These are phyloP conservation scores for Ceriops decandra DNA, from an alignment of 345 rosid genomes.

Conservation along the genomic window DNA sequence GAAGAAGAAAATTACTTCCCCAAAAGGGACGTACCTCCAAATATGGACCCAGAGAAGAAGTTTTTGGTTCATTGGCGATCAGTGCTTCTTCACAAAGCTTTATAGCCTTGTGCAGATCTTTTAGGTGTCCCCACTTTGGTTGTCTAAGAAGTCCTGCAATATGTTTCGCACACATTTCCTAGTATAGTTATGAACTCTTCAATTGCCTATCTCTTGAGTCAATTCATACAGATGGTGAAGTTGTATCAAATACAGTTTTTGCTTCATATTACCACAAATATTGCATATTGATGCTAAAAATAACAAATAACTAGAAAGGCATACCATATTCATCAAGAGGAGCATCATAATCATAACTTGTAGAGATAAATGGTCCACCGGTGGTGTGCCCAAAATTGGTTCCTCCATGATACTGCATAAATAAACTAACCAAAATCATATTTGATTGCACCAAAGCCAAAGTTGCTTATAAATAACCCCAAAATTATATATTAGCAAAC, in stretches of 20 bases:
- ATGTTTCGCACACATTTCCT: conserved; percentile 6
- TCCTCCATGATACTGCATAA: conserved; percentile 85
- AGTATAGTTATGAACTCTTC: too few species aligned
- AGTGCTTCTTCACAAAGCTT: conserved; percentile 82
- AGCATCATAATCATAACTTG: conserved; percentile 96
- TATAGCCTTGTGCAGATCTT: conserved; percentile 81
- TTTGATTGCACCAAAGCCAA: not conserved
- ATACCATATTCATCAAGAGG: conserved; percentile 95
- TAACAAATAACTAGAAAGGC: conserved; percentile 3
- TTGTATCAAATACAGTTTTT: not conserved
- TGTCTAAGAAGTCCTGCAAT: conserved; percentile 69
- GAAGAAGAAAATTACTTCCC: not conserved
- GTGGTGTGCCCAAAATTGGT: conserved; percentile 73
- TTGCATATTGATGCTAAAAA: not conserved
- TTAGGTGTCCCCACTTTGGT: conserved; percentile 96
- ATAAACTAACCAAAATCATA: conserved; percentile 15
- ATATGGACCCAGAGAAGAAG: conserved; percentile 64
- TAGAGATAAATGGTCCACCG: conserved; percentile 93
- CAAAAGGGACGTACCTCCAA: conserved; percentile 53
- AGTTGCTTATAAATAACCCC: not conserved
- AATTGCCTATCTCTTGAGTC: too few species aligned
- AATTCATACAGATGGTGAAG: too few species aligned
- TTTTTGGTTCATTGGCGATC: conserved; percentile 66
- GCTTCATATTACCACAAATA: conserved; percentile 3
- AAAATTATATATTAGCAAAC: not conserved